phyloP scores from a whole-genome alignment of 2,329 filamentous ascomycete genomes.

The Fusarium xylarioides region DNA sequence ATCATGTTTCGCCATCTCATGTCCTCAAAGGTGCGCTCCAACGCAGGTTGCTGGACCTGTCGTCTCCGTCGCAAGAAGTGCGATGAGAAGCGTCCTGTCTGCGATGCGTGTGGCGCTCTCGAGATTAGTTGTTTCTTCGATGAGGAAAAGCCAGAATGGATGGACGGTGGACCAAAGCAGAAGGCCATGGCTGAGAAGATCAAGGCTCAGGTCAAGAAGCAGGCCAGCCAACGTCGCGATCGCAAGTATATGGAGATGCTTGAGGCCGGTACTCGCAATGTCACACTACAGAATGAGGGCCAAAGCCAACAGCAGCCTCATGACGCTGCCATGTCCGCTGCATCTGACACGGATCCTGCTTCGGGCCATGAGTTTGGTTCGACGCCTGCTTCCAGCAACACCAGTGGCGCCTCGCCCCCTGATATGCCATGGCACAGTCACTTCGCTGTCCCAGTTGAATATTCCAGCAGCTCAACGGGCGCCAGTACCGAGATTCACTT shows the following conservation, averaged over 20 bases:
- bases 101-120: constrained; percentile 60
- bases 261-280: constrained; percentile 45
- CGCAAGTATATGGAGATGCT: constrained; percentile 58
- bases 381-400: constrained; percentile 45
- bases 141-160: constrained; percentile 64
- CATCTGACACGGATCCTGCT: constrained; percentile 43
- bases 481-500: constrained; percentile 51
- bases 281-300: constrained; percentile 29
- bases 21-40: constrained; percentile 50
- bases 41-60: constrained; percentile 68
- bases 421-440: constrained; percentile 48
- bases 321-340: constrained; percentile 26
- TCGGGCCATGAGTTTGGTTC: constrained; percentile 37
- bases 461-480: constrained; percentile 31
- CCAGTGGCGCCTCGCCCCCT: constrained; percentile 44
- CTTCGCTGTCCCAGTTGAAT: constrained; percentile 35
- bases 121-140: constrained; percentile 65
- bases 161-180: constrained; percentile 62
- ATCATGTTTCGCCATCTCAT: constrained; percentile 44
- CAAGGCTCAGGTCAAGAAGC: constrained; percentile 66
- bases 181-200: constrained; percentile 61
- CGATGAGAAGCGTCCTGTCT: constrained; percentile 62
- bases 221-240: constrained; percentile 60
- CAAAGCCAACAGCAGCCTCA: constrained; percentile 9
- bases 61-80: constrained; percentile 70